Base-by-base conservation (phyloP, 1,284 basidiomycete species). In the Trichosporon inkin region DNA sequence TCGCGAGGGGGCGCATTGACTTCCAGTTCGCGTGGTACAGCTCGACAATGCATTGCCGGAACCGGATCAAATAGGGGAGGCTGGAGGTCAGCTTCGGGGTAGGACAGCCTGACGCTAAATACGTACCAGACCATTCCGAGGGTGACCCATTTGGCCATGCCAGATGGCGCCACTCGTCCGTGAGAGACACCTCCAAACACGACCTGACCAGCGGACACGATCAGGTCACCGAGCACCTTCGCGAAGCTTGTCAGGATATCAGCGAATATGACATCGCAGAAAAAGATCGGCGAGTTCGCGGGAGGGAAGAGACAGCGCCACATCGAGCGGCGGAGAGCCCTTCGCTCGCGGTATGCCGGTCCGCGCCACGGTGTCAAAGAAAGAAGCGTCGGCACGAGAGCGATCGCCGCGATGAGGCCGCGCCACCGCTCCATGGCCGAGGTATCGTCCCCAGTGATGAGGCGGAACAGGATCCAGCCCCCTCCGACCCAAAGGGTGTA, bases 171-270 rank as follows among this genome's bases (percentile, higher is more conserved):
- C 4, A 90, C 87, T 49, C 85, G 81, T 3, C 81, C 77, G 19
- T 88, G 79, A 24, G 92, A 81, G 67, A 87, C 90, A 44, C 88
- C 87, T 35, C 88, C 77, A 41, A 62, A 63, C 65, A 70, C 90
- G 77, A 92, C 90, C 88, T 82, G 79, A 74, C 84, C 88, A 2
- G 88, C 71, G 1, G 90, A 92, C 22, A 97, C 80, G 89, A 90
- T 98, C 53, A 95, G 81, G 70, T 99, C 95, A 16, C 93, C 96
- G 37, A 98, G 81, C 28, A 99, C 93, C 79, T 97, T 97, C 41
- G 96, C 93, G 69, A 92, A 96, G 0, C 92, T 96, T 0, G 96
- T 99, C 69, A 96, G 84, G 62, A 97, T 86, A 82, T 99, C 96
- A 58, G 95, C 94, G 60, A 96, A 85, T 51, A 99, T 85, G 51